Evolutionary conservation across 2,329 filamentous ascomycete genomes (phyloP).

Genomic region (Stenocarpella maydis): DNA sequence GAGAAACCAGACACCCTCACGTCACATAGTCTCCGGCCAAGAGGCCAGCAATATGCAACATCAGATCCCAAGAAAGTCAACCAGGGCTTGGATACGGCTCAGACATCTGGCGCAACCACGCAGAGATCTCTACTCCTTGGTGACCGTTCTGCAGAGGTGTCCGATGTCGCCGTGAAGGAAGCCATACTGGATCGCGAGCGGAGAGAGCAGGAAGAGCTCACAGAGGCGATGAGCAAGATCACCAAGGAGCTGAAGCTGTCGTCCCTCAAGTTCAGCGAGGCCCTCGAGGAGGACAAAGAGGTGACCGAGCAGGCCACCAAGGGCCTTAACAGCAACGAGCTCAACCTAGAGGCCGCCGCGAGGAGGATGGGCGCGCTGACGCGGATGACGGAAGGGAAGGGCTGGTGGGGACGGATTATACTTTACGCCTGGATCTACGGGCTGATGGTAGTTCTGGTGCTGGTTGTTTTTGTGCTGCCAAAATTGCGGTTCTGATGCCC

Average conservation of each 20-base stretch:
- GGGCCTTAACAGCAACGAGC: conserved; percentile 79
- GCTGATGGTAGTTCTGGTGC: conserved; percentile 77
- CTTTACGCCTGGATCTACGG: conserved; percentile 86
- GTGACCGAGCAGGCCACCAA: conserved; percentile 75
- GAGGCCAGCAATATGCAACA: conserved; percentile 34
- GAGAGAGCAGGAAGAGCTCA: conserved; percentile 83
- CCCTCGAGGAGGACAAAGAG: conserved; percentile 76
- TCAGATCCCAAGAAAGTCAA: conserved; percentile 29
- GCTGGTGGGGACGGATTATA: conserved; percentile 85
- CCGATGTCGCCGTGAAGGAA: conserved; percentile 65
- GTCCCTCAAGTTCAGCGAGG: conserved; percentile 74
- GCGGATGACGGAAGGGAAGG: conserved; percentile 85
- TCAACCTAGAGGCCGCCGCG: conserved; percentile 78
- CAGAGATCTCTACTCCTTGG: conserved; percentile 30
- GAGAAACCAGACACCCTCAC: conserved; percentile 40
- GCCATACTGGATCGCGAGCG: conserved; percentile 79
- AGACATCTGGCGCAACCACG: conserved; percentile 35
- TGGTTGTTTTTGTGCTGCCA: conserved; percentile 85
- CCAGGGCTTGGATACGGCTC: conserved; percentile 27
- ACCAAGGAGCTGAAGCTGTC: conserved; percentile 80
- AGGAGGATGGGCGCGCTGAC: conserved; percentile 79
- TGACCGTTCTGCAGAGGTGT: conserved; percentile 31
- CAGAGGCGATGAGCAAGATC: conserved; percentile 81
- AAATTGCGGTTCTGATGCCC: conserved; percentile 81
- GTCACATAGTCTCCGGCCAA: conserved; percentile 46